These are phyloP conservation scores for Starmerella vitae DNA, from an alignment of 805 yeast species.

Conservation along the genomic window DNA sequence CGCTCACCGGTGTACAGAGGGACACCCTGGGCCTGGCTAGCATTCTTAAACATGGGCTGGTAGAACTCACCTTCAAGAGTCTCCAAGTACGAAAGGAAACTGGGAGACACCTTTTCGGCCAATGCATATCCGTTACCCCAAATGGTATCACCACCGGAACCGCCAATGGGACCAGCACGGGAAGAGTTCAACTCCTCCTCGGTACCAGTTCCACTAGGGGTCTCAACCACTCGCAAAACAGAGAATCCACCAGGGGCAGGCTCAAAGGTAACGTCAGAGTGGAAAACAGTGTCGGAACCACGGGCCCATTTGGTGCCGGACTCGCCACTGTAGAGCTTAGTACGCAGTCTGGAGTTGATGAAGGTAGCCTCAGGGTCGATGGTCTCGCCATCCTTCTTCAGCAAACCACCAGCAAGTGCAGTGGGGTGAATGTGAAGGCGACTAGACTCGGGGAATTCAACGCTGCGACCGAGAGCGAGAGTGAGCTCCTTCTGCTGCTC, in stretches of 20 bases:
- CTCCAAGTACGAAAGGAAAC: constrained; percentile 34
- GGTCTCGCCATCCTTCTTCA: constrained; percentile 19
- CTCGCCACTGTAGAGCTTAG: constrained; percentile 14
- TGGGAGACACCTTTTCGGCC: constrained; percentile 40
- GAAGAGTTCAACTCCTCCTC: constrained; percentile 10
- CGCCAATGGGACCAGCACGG: constrained; percentile 19
- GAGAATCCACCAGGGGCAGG: constrained; percentile 45
- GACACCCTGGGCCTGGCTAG: constrained; percentile 32
- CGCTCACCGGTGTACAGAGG: constrained; percentile 36
- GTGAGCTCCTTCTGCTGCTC: constrained; percentile 24
- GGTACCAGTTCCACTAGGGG: constrained; percentile 34
- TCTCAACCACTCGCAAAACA: constrained; percentile 37
- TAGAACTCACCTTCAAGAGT: constrained; percentile 31
- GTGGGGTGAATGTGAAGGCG: constrained; percentile 26
- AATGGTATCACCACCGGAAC: constrained; percentile 38
- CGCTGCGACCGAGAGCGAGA: constrained; percentile 21
- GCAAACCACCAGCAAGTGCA: constrained; percentile 24
- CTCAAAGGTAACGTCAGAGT: constrained; percentile 45
- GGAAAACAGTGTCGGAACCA: constrained; percentile 31
- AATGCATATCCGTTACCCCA: constrained; percentile 44
- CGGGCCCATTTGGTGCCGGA: constrained; percentile 19
- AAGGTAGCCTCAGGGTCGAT: constrained; percentile 25
- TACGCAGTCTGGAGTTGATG: constrained; percentile 19
- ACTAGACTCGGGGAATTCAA: constrained; percentile 23
- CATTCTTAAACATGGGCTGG: constrained; percentile 33